A percentile compares a stretch with the other conserved stretches of the same genome.
Evolutionary conservation across 2,329 filamentous ascomycete species (phyloP).

Genomic region (Sarocladiaceae sp.): DNA sequence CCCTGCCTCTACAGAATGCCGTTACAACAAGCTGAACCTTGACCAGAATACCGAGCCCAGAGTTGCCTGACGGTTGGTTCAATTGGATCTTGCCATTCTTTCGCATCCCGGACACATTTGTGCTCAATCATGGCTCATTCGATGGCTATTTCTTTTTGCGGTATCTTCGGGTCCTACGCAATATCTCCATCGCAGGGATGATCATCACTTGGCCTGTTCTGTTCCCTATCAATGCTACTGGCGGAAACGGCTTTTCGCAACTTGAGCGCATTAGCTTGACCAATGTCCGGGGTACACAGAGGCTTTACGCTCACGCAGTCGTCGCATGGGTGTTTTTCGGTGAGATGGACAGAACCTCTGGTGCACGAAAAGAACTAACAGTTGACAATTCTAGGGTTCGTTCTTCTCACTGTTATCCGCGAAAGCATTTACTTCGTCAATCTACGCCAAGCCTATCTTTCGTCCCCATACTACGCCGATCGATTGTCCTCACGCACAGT

Average conservation of each 20-base stretch:
- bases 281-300: conserved; percentile 58
- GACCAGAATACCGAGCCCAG: conserved; percentile 51
- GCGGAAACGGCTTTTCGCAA: conserved; percentile 58
- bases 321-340: conserved; percentile 73
- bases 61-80: conserved; percentile 56
- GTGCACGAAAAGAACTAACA: too few relatives aligned
- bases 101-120: conserved; percentile 68
- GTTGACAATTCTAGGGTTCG: conserved; percentile 56
- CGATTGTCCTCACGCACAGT: conserved; percentile 88
- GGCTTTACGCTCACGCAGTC: conserved; percentile 78
- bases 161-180: conserved; percentile 64
- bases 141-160: conserved; percentile 90
- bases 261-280: conserved; percentile 76
- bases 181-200: conserved; percentile 79
- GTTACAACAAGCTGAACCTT: conserved; percentile 8
- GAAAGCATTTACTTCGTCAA: conserved; percentile 93
- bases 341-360: too few relatives aligned
- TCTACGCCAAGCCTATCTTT: conserved; percentile 84
- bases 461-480: conserved; percentile 78
- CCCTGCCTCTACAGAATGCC: conserved; percentile 16
- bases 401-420: conserved; percentile 82
- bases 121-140: conserved; percentile 85
- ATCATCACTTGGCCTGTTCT: conserved; percentile 83
- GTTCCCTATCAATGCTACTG: conserved; percentile 82
- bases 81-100: conserved; percentile 67